A percentile compares a stretch with the other conserved stretches of the same genome.
These are phyloP conservation scores for Zymoseptoria crescenta DNA, from an alignment of 2,329 filamentous ascomycete species.

Conservation along the genomic window DNA sequence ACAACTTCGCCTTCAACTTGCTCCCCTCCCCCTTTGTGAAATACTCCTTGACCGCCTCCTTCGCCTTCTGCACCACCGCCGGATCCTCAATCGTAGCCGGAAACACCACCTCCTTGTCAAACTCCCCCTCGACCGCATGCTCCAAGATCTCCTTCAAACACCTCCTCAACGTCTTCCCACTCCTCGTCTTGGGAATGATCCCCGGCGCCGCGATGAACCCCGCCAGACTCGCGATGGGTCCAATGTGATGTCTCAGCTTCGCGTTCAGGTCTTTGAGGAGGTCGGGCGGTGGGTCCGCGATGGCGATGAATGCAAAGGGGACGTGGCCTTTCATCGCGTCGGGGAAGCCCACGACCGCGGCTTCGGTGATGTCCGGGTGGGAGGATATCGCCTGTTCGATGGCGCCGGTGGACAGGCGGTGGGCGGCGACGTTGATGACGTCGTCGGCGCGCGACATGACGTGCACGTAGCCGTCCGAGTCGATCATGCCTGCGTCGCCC, in stretches of 20 bases:
- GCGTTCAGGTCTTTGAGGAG: constrained; percentile 60
- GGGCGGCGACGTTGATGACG: constrained; percentile 28
- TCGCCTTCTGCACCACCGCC: constrained; percentile 65
- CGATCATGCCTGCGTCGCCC: constrained; percentile 81
- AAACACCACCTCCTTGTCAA: constrained; percentile 62
- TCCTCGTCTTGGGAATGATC: constrained; percentile 86
- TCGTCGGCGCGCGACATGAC: constrained; percentile 1
- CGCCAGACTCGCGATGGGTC: constrained; percentile 75
- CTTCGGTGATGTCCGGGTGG: constrained; percentile 72
- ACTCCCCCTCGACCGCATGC: constrained; percentile 67
- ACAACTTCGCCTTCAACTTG: constrained; percentile 31
- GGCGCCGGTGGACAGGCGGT: constrained; percentile 77
- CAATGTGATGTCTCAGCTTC: constrained; percentile 71
- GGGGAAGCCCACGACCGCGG: constrained; percentile 77
- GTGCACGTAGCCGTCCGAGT: constrained; percentile 53
- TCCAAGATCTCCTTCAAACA: constrained; percentile 79
- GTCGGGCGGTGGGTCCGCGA: constrained; percentile 44
- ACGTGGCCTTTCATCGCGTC: constrained; percentile 83
- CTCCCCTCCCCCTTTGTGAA: constrained; percentile 45
- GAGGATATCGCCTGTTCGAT: constrained; percentile 87
- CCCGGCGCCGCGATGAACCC: constrained; percentile 77
- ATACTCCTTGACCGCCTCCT: constrained; percentile 64
- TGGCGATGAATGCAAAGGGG: constrained; percentile 78
- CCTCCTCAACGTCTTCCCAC: constrained; percentile 80
- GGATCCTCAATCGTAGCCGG: constrained; percentile 82